phyloP scores from a whole-genome alignment of 345 rosid genomes.

The Acer campestre region DNA sequence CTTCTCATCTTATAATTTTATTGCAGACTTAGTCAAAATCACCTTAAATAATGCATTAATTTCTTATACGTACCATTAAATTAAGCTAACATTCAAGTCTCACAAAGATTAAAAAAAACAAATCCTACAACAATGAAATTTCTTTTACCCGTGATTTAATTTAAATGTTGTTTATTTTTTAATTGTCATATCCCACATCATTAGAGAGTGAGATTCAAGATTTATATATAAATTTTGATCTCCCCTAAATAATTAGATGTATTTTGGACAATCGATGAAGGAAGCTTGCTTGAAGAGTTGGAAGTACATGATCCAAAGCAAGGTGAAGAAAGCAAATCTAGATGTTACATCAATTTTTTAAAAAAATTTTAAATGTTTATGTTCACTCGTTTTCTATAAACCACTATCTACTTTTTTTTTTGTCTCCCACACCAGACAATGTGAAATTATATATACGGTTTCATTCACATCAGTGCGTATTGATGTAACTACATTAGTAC shows the following conservation, averaged over 20 bases:
- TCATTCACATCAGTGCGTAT: no score
- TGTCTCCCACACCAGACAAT: slow-evolving; percentile 27
- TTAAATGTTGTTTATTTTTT: slow-evolving; percentile 9
- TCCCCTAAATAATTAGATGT: no score
- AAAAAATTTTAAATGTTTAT: no score
- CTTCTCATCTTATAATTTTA: slow-evolving; percentile 10
- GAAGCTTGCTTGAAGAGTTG: no score
- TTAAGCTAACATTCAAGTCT: background rate
- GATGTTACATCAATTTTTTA: no score
- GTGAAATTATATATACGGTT: background rate
- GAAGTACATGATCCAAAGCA: no score
- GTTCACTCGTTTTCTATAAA: background rate
- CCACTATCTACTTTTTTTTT: slow-evolving; percentile 23
- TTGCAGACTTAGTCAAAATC: slow-evolving; percentile 4
- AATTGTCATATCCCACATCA: no score
- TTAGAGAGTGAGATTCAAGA: no score
- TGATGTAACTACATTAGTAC: no score
- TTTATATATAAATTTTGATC: no score
- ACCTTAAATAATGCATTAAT: background rate
- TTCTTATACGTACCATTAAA: background rate
- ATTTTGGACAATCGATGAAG: no score
- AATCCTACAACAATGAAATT: slow-evolving; percentile 10
- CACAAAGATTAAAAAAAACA: background rate
- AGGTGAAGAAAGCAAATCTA: no score
- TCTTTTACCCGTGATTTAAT: background rate